Evolutionary conservation across 2,329 filamentous ascomycete genomes (phyloP), one percentile per base, ranked within the genome.

Genomic region (Sphaceloma murrayae): DNA sequence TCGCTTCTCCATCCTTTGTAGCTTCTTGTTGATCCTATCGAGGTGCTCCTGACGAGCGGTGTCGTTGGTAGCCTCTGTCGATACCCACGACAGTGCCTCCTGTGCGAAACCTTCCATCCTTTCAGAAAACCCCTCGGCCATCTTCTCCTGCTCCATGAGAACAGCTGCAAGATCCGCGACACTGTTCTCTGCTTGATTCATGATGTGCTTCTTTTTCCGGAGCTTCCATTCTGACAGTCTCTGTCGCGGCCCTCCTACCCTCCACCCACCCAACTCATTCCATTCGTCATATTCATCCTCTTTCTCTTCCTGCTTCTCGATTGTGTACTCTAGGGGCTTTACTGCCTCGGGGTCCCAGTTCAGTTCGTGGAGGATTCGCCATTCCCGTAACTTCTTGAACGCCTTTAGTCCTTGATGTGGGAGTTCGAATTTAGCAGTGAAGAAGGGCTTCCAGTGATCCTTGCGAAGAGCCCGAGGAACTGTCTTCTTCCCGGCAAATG

Each of bases 401-500:
- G 73, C 73, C 32, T 68, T 61, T 14, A 77, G 67, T 43, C 76
- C 76, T 49, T 68, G 58, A 9, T 56, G 57, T 31, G 65, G 50
- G 31, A 66, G 61, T 19, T 72, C 68, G 52, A 80, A 76, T 49
- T 70, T 68, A 38, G 79, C 63, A 18, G 70, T 72, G 56, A 68
- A 77, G 57, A 77, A 71, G 0, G 77, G 76, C 10, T 63, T 63
- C 77, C 77, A 81, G 57, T 77, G 66, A 57, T 81, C 77, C 56
- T 73, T 75, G 49, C 77, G 75, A 39, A 80, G 61, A 5, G 58
- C 59, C 30, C 72, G 60, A 19, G 77, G 77, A 16, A 74, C 66
- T 39, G 75, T 74, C 58, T 80, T 78, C 56, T 80, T 80, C 62
- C 77, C 77, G 34, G 77, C 69, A 61, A 73, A 78, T 49, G 77